Conservation (phyloP, 1,284 basidiomycete species). For the Phylloboletellus chloephorus region DNA sequence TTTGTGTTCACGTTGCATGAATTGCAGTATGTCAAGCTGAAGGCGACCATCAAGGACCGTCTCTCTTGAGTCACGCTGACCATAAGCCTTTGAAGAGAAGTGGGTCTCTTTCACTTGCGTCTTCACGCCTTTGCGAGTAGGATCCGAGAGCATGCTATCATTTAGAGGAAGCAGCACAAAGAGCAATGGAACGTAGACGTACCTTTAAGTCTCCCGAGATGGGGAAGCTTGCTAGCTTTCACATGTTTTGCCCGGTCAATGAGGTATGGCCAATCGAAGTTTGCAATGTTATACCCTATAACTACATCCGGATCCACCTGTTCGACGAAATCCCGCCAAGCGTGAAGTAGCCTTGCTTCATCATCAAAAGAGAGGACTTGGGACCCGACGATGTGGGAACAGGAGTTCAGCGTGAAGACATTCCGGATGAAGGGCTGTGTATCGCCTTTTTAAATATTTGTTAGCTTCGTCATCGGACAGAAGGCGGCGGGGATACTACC, state of each 20-base stretch:
- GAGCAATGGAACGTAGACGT: constrained; percentile 15
- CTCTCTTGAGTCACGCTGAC: constrained; percentile 91
- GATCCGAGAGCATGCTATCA: not conserved
- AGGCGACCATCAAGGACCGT: constrained; percentile 84
- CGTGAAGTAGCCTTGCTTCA: constrained; percentile 67
- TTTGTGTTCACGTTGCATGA: constrained; percentile 96
- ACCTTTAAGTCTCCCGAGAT: constrained; percentile 77
- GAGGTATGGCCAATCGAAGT: constrained; percentile 93
- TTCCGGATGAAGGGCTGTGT: constrained; percentile 89
- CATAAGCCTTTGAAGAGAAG: constrained; percentile 94
- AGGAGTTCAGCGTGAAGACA: constrained; percentile 92
- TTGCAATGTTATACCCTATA: constrained; percentile 89
- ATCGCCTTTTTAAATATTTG: constrained; percentile 51
- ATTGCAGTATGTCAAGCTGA: constrained; percentile 90
- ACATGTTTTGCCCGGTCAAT: constrained; percentile 84
- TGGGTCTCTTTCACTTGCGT: constrained; percentile 86
- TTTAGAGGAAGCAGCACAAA: not conserved
- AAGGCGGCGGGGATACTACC: constrained; percentile 44
- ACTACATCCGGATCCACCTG: constrained; percentile 89
- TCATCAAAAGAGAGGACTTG: constrained; percentile 84
- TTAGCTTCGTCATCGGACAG: constrained; percentile 1
- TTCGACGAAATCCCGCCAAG: constrained; percentile 83
- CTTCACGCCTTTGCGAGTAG: constrained; percentile 51
- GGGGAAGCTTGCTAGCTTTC: constrained; percentile 68
- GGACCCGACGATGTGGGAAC: constrained; percentile 89